phyloP scores from a whole-genome alignment of 345 rosid species.

The Pistacia vera region DNA sequence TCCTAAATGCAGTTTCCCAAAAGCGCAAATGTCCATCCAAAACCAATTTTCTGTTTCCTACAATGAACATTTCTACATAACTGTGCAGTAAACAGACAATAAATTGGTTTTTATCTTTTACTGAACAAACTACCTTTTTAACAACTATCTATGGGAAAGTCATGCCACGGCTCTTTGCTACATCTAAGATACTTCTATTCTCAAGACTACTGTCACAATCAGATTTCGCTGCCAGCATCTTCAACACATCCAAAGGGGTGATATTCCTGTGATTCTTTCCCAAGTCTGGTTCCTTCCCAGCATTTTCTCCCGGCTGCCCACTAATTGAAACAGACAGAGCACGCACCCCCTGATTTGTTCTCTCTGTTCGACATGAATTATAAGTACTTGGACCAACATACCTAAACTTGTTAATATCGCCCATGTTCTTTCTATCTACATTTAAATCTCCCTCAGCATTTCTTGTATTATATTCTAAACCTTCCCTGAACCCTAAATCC shows the following conservation, averaged over 20 bases:
- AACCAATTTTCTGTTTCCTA: background rate
- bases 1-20: no score
- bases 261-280: background rate
- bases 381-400: constrained; percentile 8
- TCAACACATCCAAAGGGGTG: constrained; percentile 31
- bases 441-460: background rate
- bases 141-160: constrained; percentile 18
- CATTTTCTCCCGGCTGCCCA: constrained; percentile 8
- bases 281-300: background rate
- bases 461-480: background rate
- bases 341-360: constrained; percentile 15
- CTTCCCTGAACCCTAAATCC: background rate
- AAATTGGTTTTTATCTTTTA: background rate
- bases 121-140: background rate
- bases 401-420: constrained; percentile 31
- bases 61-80: background rate
- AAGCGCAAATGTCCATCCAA: no score
- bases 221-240: constrained; percentile 14
- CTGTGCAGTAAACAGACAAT: background rate
- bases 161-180: constrained; percentile 29
- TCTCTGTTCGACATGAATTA: constrained; percentile 1
- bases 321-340: constrained; percentile 25
- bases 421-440: constrained; percentile 3
- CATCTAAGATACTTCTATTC: constrained; percentile 21
- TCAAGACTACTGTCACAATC: constrained; percentile 13